A percentile compares a stretch with the other conserved stretches of the same genome.
Conservation (phyloP, 2,329 filamentous ascomycete genomes). For the Sporothrix dimorphospora region DNA sequence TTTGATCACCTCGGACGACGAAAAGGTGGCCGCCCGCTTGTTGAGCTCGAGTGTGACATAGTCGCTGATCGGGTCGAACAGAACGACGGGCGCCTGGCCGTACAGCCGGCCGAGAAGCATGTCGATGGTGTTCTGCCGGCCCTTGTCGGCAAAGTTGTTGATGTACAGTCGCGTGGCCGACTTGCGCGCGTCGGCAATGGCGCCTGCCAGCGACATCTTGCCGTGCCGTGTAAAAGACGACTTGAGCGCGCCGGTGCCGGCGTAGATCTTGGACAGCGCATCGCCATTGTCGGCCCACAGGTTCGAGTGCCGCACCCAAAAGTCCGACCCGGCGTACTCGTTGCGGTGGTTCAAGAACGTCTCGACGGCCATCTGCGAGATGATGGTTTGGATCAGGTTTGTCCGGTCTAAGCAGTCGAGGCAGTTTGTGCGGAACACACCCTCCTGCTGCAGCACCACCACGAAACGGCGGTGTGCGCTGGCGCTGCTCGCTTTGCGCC, state of each 20-base stretch:
- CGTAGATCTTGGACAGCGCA: slow-evolving; percentile 90
- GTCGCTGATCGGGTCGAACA: slow-evolving; percentile 95
- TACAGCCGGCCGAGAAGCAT: slow-evolving; percentile 84
- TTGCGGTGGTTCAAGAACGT: slow-evolving; percentile 75
- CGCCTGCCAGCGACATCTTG: slow-evolving; percentile 93
- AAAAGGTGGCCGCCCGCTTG: slow-evolving; percentile 71
- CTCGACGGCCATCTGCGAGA: slow-evolving; percentile 91
- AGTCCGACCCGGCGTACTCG: slow-evolving; percentile 72
- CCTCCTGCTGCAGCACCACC: slow-evolving; percentile 85
- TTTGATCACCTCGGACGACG: slow-evolving; percentile 71
- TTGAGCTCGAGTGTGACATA: slow-evolving; percentile 77
- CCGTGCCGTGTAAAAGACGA: slow-evolving; percentile 92
- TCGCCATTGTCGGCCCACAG: slow-evolving; percentile 98
- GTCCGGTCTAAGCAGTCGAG: slow-evolving; percentile 94
- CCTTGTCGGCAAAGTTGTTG: slow-evolving; percentile 96
- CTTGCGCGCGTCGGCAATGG: slow-evolving; percentile 93
- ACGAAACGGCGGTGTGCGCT: slow-evolving; percentile 52
- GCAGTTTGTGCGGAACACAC: slow-evolving; percentile 95
- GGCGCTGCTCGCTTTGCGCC: slow-evolving; percentile 9
- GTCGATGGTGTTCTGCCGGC: slow-evolving; percentile 91
- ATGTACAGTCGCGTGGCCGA: slow-evolving; percentile 93
- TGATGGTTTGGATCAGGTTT: slow-evolving; percentile 92
- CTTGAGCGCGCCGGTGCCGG: slow-evolving; percentile 92
- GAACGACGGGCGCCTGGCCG: slow-evolving; percentile 78
- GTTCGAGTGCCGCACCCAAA: slow-evolving; percentile 89